These are phyloP conservation scores for Barnettozyma sucrosica DNA, from an alignment of 805 yeast genomes.

Conservation along the genomic window DNA sequence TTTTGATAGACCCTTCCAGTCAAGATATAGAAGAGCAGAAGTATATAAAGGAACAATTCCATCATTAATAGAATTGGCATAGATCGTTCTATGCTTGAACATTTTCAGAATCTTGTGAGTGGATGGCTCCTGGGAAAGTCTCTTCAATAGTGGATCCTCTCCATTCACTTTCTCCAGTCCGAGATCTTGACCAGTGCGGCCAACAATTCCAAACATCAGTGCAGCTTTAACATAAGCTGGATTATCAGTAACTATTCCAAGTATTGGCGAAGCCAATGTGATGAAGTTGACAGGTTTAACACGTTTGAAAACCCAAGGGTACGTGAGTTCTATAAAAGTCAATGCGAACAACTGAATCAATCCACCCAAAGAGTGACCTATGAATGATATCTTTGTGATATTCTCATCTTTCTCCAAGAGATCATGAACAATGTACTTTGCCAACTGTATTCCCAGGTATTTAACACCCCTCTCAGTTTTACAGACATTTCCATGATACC, in stretches of 20 bases:
- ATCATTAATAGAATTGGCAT: slow-evolving; percentile 73
- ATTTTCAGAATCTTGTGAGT: slow-evolving; percentile 50
- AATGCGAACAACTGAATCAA: slow-evolving; percentile 71
- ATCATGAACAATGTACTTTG: slow-evolving; percentile 54
- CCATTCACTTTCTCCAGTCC: slow-evolving; percentile 45
- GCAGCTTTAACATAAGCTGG: slow-evolving; percentile 70
- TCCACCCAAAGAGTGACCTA: slow-evolving; percentile 81
- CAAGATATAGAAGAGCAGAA: slow-evolving; percentile 60
- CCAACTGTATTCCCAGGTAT: slow-evolving; percentile 65
- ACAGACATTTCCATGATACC: slow-evolving; percentile 65
- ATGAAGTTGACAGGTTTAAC: slow-evolving; percentile 64
- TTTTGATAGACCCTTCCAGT: slow-evolving; percentile 32
- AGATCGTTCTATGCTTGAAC: slow-evolving; percentile 61
- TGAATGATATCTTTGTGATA: slow-evolving; percentile 55
- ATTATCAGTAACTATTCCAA: slow-evolving; percentile 74
- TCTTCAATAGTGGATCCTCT: slow-evolving; percentile 48
- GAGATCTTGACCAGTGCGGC: slow-evolving; percentile 75
- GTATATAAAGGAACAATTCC: slow-evolving; percentile 81
- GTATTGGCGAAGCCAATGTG: slow-evolving; percentile 66
- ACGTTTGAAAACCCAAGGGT: slow-evolving; percentile 59
- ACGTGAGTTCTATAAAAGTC: slow-evolving; percentile 61
- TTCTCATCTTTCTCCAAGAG: slow-evolving; percentile 33
- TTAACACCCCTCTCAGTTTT: slow-evolving; percentile 76
- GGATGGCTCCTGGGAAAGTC: slow-evolving; percentile 59
- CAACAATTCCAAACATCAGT: slow-evolving; percentile 67